Base-by-base conservation (phyloP, 1,284 basidiomycete genomes). In the Cystobasidium sp. region DNA sequence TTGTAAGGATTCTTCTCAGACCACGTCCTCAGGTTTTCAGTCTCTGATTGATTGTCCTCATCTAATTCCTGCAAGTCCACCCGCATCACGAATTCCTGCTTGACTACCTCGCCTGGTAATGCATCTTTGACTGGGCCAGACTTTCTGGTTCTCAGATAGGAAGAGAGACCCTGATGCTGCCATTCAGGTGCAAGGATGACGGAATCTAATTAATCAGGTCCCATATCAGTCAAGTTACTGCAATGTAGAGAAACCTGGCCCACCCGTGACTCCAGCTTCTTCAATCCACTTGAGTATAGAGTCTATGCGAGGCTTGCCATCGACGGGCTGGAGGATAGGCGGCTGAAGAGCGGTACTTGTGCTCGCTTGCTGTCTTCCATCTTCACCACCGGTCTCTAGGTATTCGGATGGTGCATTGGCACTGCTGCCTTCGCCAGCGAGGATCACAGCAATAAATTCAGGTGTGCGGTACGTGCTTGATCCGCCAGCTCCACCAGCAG, bases 261-360 rank as follows among this genome's bases (percentile, higher is more conserved):
- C 75, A 91, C 94, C 93, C 84, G 87, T 88, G 51, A 97, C 88
- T 12, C 92, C 92, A 20, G 92, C 89, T 58, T 91, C 88, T 78
- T 96, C 91, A 37, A 97, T 83, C 93, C 94, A 95, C 41, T 88
- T 86, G 22, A 97, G 85, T 7, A 88, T 87, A 79, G 92, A 91
- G 80, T 94, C 91, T 76, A 97, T 86, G 84, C 97, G 89, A 0
- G 93, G 92, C 77, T 87, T 90, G 80, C 96, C 95, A 39, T 88
- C 93, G 49, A 97, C 87, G 2, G 93, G 91, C 43, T 97, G 85
- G 9, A 97, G 84, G 6, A 93, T 91, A 81, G 97, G 97, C 47
- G 90, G 75, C 69, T 79, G 78, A 24, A 63, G 24, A 37, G 44
- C 51, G 20, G 47, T 20, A 44, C 64, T 66, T 51, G 64, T 53